Base-by-base conservation (phyloP, 192 early-diverging fungal genomes). In the Backusella psychrophila region DNA sequence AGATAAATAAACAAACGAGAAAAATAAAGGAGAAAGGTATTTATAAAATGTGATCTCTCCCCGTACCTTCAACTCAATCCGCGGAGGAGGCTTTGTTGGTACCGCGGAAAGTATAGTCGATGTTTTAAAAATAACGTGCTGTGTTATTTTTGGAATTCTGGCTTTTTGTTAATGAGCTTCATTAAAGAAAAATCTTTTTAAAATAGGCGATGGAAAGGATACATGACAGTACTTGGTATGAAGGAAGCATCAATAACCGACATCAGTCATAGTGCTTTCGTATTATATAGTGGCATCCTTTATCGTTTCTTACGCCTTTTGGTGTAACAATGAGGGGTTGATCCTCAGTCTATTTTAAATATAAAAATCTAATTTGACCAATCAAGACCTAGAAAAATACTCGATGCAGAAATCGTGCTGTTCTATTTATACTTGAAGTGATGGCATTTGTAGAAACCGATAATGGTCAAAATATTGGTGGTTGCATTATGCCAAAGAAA, bases 41-140 rank as follows among this genome's bases (percentile, higher is more conserved):
- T 63, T 63, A 63, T 63, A 63, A 29, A 29, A 11, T 29, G 12
- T 29, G 46, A 49, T 49, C 46, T 49, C 19, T 63, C 56, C 56
- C 23, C 56, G 12, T 8, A 26, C 56, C 56, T 29, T 63, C 9
- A 23, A 12, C 56, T 59, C 56, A 63, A 12, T 63, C 56, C 56
- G 56, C 56, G 56, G 56, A 56, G 21, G 53, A 21, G n/a, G 53
- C 19, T 56, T 56, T 9, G 21, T 56, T 56, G n/a, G 53, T 56
- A 56, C 56, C 56, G 56, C 56, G 56, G 56, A 63, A 63, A 11
- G 56, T 63, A 9, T n/a, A 63, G 12, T 63, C 56, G 56, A 63
- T 4, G 56, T 63, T 63, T 63, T 63, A 63, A 63, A 63, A 63
- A 63, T 63, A 63, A 63, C 56, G 56, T 63, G 56, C 12, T 63